phyloP scores from a whole-genome alignment of 805 yeast genomes.

The Hemisphaericaspora nanyangensis region DNA sequence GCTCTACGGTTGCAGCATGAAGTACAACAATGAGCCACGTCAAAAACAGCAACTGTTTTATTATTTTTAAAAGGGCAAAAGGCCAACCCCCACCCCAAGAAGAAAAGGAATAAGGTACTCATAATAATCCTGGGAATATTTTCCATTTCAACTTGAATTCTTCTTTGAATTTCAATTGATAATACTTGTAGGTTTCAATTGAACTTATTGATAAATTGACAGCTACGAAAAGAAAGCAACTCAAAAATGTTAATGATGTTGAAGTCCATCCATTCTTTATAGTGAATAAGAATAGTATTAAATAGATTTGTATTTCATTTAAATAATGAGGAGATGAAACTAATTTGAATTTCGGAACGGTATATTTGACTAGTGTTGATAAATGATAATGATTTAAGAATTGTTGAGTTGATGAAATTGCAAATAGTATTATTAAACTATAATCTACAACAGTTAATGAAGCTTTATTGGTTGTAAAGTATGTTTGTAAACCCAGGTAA shows the following conservation, averaged over 20 bases:
- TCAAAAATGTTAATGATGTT: conserved; percentile 13
- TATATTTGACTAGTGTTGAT: conserved; percentile 50
- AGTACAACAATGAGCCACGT: too few species aligned
- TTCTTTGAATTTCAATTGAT: conserved; percentile 28
- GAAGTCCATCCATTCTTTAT: conserved; percentile 4
- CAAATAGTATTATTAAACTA: conserved; percentile 31
- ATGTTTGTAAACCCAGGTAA: conserved; percentile 14
- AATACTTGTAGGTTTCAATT: conserved; percentile 47
- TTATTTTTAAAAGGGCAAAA: too few species aligned
- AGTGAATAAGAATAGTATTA: conserved; percentile 24
- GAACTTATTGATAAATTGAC: conserved; percentile 56
- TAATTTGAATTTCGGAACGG: conserved; percentile 45
- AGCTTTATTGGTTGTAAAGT: conserved; percentile 11
- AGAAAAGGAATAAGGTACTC: too few species aligned
- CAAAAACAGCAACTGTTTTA: too few species aligned
- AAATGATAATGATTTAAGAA: conserved; percentile 47
- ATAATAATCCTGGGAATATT: conserved; percentile 36
- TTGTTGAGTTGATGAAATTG: conserved; percentile 55
- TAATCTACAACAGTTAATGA: conserved; percentile 11
- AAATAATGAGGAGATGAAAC: conserved; percentile 66
- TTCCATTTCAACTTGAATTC: conserved; percentile 26
- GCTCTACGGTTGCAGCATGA: too few species aligned
- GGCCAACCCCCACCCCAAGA: too few species aligned
- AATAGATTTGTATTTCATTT: conserved; percentile 60
- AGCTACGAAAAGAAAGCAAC: conserved; percentile 30